These are phyloP conservation scores for Nicotiana tomentosiformis DNA, from an alignment of 257 asterid species.

Conservation along the genomic window DNA sequence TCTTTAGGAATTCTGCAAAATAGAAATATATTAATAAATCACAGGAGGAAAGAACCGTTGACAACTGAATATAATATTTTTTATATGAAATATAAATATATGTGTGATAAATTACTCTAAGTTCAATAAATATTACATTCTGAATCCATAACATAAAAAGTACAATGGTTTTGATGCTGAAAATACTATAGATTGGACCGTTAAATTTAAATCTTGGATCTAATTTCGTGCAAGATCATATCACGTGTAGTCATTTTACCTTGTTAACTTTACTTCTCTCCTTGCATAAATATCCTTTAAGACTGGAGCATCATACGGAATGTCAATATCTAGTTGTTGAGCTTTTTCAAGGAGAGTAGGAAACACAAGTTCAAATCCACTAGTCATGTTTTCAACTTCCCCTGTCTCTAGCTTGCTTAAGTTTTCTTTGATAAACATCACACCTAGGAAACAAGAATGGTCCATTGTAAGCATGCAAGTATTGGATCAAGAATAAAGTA, in stretches of 20 bases:
- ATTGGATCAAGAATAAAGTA: background rate
- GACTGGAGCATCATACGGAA: conserved; percentile 19
- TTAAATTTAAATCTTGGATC: too few species aligned
- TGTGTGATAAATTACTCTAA: conserved; percentile 33
- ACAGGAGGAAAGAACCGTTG: background rate
- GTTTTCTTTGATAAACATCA: background rate
- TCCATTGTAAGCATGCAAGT: background rate
- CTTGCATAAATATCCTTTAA: conserved; percentile 8
- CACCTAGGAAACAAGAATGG: background rate
- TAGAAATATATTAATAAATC: background rate
- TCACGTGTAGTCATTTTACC: background rate
- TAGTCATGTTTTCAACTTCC: background rate
- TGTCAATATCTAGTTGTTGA: conserved; percentile 9
- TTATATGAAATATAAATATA: background rate
- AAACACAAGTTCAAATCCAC: conserved; percentile 13
- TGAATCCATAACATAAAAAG: too few species aligned
- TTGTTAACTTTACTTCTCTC: conserved; percentile 20
- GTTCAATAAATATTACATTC: conserved; percentile 12
- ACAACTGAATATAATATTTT: background rate
- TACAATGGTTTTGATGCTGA: too few species aligned
- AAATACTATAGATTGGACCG: too few species aligned
- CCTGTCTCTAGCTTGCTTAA: conserved; percentile 5
- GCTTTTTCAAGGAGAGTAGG: conserved; percentile 26
- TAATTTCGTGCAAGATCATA: too few species aligned
- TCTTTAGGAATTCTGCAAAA: conserved; percentile 38